A percentile compares a stretch with the other conserved stretches of the same genome.
These are phyloP conservation scores for Obelidium mucronatum DNA, from an alignment of 192 early-diverging fungal genomes.

Conservation along the genomic window DNA sequence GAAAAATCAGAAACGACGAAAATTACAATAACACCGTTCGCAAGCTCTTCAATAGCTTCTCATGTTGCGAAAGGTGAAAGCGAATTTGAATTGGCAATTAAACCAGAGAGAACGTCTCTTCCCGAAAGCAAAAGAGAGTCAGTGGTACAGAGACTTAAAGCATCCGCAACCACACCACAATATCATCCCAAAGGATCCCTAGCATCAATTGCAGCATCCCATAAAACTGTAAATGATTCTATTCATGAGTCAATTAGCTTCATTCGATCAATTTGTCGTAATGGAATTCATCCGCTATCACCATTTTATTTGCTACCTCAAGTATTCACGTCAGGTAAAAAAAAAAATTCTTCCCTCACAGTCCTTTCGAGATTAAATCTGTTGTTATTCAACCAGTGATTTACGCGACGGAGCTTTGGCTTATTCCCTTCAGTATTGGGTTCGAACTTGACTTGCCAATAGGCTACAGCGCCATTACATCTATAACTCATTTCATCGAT, in stretches of 20 bases:
- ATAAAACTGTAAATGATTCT: too few species aligned
- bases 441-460: constrained; percentile 6
- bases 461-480: constrained; percentile 1
- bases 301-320: not conserved
- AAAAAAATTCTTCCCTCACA: not conserved
- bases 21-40: too few species aligned
- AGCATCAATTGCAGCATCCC: not conserved
- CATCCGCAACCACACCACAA: not conserved
- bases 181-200: not conserved
- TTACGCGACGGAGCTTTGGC: not conserved
- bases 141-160: not conserved
- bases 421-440: constrained; percentile 26
- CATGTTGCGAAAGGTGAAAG: too few species aligned
- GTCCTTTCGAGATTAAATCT: not conserved
- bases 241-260: too few species aligned
- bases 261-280: too few species aligned
- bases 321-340: not conserved
- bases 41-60: too few species aligned
- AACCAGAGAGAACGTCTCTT: too few species aligned
- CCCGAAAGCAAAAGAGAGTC: too few species aligned
- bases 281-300: not conserved
- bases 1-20: too few species aligned
- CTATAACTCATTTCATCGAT: not conserved
- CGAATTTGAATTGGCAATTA: too few species aligned
- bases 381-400: constrained; percentile 19